These are phyloP conservation scores for Hymenoscyphus repandus DNA, from an alignment of 2,329 filamentous ascomycete genomes.

Conservation along the genomic window DNA sequence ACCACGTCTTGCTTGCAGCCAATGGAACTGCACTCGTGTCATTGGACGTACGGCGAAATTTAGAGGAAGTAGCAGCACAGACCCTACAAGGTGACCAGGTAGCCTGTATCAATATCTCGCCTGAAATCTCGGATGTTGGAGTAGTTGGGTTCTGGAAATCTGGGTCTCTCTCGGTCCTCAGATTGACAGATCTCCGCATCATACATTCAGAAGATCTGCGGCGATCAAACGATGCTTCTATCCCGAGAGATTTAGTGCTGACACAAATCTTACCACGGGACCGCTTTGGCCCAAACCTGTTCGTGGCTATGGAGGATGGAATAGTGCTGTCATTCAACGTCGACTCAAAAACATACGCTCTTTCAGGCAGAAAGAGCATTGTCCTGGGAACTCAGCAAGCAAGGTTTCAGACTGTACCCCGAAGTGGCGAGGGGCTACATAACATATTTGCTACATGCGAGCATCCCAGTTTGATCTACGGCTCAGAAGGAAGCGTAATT, in stretches of 20 bases:
- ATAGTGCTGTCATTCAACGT: conserved; percentile 81
- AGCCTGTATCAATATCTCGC: conserved; percentile 74
- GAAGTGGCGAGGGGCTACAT: conserved; percentile 53
- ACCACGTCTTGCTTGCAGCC: conserved; percentile 66
- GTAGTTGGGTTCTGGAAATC: conserved; percentile 85
- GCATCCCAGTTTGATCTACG: conserved; percentile 90
- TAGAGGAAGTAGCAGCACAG: conserved; percentile 54
- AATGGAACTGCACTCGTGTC: conserved; percentile 69
- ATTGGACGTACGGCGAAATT: conserved; percentile 54
- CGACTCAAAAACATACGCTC: conserved; percentile 50
- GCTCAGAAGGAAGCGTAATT: conserved; percentile 77
- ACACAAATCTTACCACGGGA: conserved; percentile 67
- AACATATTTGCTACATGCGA: conserved; percentile 93
- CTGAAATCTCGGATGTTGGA: conserved; percentile 57
- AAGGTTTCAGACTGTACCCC: conserved; percentile 71
- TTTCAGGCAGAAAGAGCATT: conserved; percentile 74
- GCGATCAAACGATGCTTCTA: conserved; percentile 62
- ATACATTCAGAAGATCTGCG: conserved; percentile 60
- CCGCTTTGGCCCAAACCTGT: conserved; percentile 62
- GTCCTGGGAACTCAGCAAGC: conserved; percentile 83
- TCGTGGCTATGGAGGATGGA: conserved; percentile 89
- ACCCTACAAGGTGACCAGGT: conserved; percentile 69
- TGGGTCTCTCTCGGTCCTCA: conserved; percentile 71
- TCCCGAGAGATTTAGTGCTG: conserved; percentile 77
- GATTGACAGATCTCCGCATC: conserved; percentile 59